A percentile compares a stretch with the other conserved stretches of the same genome.
phyloP scores from a whole-genome alignment of 1,139 yeast species.

The Protomyces lactucae-debilis region DNA sequence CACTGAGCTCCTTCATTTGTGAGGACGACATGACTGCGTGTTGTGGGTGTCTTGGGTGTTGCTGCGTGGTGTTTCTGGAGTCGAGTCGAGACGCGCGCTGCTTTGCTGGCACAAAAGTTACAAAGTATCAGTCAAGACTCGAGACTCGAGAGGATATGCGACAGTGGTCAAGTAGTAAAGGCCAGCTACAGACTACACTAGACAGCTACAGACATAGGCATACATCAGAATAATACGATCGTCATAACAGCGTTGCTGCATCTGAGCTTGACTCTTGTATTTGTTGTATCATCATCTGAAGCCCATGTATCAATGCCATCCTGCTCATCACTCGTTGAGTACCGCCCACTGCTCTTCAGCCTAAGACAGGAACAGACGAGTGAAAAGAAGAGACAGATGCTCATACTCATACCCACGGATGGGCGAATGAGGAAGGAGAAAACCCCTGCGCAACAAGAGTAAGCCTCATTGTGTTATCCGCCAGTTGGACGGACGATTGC shows the following conservation, averaged over 20 bases:
- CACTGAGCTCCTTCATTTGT: slow-evolving; percentile 19
- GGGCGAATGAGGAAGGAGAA: not conserved
- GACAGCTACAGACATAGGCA: not conserved
- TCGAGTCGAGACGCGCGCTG: not conserved
- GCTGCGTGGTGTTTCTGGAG: no score
- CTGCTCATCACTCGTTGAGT: no score
- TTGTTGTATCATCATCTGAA: not conserved
- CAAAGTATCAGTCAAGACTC: not conserved
- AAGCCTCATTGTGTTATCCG: not conserved
- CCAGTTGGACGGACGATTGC: not conserved
- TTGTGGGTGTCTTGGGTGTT: no score
- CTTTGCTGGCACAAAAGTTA: not conserved
- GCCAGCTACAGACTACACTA: no score
- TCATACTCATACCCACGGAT: not conserved
- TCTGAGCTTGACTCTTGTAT: slow-evolving; percentile 2
- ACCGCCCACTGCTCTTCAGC: not conserved
- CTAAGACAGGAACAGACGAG: not conserved
- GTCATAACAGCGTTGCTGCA: not conserved
- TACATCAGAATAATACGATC: not conserved
- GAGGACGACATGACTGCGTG: not conserved
- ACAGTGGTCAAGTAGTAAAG: not conserved
- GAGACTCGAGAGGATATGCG: not conserved
- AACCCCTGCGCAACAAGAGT: not conserved
- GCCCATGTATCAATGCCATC: not conserved
- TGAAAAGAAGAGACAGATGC: not conserved